These are phyloP conservation scores for Neofusicoccum sp. DNA, from an alignment of 2,329 filamentous ascomycete genomes.

Conservation along the genomic window DNA sequence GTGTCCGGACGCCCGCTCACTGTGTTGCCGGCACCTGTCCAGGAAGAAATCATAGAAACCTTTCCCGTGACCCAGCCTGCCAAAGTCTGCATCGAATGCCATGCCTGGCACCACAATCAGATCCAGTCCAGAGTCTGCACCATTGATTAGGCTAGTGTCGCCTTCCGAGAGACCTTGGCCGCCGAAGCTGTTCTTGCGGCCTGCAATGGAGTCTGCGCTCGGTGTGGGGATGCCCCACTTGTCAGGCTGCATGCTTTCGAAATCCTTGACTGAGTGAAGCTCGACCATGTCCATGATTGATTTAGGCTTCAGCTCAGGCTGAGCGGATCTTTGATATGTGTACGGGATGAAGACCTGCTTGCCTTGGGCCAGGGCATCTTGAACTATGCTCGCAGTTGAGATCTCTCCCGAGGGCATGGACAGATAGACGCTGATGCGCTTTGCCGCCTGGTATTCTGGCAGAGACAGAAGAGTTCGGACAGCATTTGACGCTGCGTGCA, in stretches of 20 bases:
- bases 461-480: constrained; percentile 65
- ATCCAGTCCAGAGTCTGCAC: constrained; percentile 59
- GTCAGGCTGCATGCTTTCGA: constrained; percentile 72
- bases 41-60: constrained; percentile 97
- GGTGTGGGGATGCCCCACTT: constrained; percentile 95
- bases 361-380: constrained; percentile 70
- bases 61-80: constrained; percentile 86
- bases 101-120: constrained; percentile 90
- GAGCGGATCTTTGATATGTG: constrained; percentile 54
- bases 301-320: constrained; percentile 45
- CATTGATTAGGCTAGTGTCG: constrained; percentile 29
- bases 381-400: constrained; percentile 78
- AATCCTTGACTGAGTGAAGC: constrained; percentile 71
- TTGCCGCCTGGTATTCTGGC: constrained; percentile 72
- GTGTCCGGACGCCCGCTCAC: constrained; percentile 30
- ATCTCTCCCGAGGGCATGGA: constrained; percentile 90
- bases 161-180: constrained; percentile 50
- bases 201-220: constrained; percentile 60
- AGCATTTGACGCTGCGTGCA: constrained; percentile 59
- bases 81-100: constrained; percentile 75
- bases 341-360: constrained; percentile 93
- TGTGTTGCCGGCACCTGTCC: constrained; percentile 62
- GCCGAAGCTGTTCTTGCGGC: constrained; percentile 72
- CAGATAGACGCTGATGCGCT: constrained; percentile 79
- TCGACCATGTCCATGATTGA: constrained; percentile 96